A percentile compares a stretch with the other conserved stretches of the same genome.
Evolutionary conservation across 306 rosid genomes (phyloP).

Genomic region (Vigna unguiculata): DNA sequence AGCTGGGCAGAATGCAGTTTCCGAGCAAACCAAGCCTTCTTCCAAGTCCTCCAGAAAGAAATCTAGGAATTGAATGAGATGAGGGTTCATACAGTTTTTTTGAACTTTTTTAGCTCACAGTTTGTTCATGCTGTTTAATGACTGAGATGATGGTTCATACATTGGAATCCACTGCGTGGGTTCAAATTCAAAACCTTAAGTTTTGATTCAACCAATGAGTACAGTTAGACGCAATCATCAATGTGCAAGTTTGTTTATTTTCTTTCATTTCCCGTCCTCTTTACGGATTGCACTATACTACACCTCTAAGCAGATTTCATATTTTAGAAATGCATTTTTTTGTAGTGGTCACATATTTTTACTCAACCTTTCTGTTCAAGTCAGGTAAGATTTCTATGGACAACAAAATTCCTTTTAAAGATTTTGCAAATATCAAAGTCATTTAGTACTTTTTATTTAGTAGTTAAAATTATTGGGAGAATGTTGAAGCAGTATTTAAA

Average conservation of each 20-base stretch:
- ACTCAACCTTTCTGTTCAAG: too few species aligned
- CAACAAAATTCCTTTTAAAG: too few species aligned
- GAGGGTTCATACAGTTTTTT: conserved; percentile 25
- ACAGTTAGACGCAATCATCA: conserved; percentile 9
- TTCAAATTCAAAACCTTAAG: conserved; percentile 33
- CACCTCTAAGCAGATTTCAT: not conserved
- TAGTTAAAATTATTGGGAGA: too few species aligned
- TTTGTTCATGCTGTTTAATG: conserved; percentile 40
- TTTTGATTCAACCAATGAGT: conserved; percentile 45
- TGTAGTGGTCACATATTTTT: too few species aligned
- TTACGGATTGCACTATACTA: not conserved
- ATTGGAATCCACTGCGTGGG: conserved; percentile 10
- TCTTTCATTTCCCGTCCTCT: not conserved
- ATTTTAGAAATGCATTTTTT: too few species aligned
- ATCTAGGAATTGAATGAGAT: conserved; percentile 69
- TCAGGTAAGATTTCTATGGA: too few species aligned
- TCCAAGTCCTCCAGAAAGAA: conserved; percentile 88
- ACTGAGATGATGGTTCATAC: conserved; percentile 34
- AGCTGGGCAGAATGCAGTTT: conserved; percentile 58
- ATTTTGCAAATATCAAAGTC: too few species aligned
- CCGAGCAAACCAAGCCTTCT: conserved; percentile 65
- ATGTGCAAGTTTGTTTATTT: conserved; percentile 9
- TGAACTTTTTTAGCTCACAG: conserved; percentile 32
- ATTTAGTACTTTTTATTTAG: too few species aligned
- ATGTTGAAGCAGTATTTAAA: too few species aligned